phyloP scores from a whole-genome alignment of 306 rosid genomes.

The Castanea crenata region DNA sequence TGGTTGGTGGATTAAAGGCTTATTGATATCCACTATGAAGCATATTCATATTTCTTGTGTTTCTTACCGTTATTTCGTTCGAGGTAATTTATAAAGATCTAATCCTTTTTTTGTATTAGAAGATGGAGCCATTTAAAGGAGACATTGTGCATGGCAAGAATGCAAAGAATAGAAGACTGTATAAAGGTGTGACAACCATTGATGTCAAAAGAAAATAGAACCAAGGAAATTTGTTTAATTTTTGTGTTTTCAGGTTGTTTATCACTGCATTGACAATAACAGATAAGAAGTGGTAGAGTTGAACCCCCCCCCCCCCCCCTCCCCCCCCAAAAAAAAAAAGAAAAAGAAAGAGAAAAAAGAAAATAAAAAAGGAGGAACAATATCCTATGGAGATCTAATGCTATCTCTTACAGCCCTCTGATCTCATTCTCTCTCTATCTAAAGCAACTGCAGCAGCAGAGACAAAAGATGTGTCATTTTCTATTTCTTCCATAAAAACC shows the following conservation, averaged over 20 bases:
- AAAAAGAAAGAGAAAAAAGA: conserved; percentile 1
- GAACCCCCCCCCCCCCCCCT: not conserved
- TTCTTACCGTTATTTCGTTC: not conserved
- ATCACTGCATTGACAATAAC: conserved; percentile 60
- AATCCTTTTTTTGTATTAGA: not conserved
- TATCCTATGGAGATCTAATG: conserved; percentile 33
- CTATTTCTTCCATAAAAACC: conserved; percentile 41
- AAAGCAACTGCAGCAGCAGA: conserved; percentile 31
- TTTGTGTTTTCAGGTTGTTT: conserved; percentile 41
- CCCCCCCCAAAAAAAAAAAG: not conserved
- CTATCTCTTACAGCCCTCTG: conserved; percentile 35
- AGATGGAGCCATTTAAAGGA: not conserved
- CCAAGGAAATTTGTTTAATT: conserved; percentile 28
- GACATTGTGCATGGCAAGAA: conserved; percentile 5
- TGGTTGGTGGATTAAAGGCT: not conserved
- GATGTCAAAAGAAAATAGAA: conserved; percentile 29
- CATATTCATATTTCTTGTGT: not conserved
- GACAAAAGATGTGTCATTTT: conserved; percentile 38
- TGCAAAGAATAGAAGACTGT: conserved; percentile 20
- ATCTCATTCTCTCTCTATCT: conserved; percentile 14
- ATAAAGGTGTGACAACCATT: conserved; percentile 14
- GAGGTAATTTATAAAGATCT: not conserved
- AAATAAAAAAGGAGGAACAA: conserved; percentile 5
- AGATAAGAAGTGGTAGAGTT: conserved; percentile 17
- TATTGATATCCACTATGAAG: not conserved